Conservation (phyloP, 2,329 filamentous ascomycete species). For the Pseudofabraea citricarpa region DNA sequence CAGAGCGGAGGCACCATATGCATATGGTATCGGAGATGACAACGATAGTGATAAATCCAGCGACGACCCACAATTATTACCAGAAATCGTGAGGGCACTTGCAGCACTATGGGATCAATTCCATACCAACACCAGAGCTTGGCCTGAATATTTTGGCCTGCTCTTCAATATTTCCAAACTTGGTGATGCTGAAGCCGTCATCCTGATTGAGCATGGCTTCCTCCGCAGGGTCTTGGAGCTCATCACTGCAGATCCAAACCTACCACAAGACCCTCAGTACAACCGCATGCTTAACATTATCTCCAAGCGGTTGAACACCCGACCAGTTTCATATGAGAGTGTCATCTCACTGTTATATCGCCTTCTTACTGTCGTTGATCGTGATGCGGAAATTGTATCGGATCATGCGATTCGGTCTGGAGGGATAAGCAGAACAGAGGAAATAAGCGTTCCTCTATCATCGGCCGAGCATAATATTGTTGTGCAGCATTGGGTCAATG, state of each 20-base stretch:
- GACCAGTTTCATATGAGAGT: constrained; percentile 48
- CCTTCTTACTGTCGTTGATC: constrained; percentile 23
- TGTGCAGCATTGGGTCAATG: constrained; percentile 36
- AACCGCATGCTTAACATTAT: constrained; percentile 47
- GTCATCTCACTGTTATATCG: constrained; percentile 45
- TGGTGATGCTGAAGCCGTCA: constrained; percentile 51
- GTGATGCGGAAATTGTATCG: constrained; percentile 26
- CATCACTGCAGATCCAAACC: constrained; percentile 23
- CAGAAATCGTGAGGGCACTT: constrained; percentile 39
- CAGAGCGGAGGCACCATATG: constrained; percentile 38
- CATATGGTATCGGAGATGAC: constrained; percentile 36
- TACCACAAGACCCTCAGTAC: constrained; percentile 40
- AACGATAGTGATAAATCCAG: constrained; percentile 24
- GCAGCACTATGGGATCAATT: constrained; percentile 57
- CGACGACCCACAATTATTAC: constrained; percentile 25
- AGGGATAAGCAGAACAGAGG: constrained; percentile 26
- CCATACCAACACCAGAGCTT: constrained; percentile 57
- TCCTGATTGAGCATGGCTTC: constrained; percentile 57
- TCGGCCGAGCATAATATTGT: constrained; percentile 41
- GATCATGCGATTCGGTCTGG: constrained; percentile 37
- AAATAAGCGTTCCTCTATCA: constrained; percentile 38
- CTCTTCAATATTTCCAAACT: constrained; percentile 61
- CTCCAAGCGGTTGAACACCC: constrained; percentile 41
- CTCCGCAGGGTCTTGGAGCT: constrained; percentile 40
- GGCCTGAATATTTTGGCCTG: constrained; percentile 74